Percentiles rank a stretch among this genome's conserved stretches.
Conservation (phyloP, 257 asterid genomes). For the Primulina eburnea region DNA sequence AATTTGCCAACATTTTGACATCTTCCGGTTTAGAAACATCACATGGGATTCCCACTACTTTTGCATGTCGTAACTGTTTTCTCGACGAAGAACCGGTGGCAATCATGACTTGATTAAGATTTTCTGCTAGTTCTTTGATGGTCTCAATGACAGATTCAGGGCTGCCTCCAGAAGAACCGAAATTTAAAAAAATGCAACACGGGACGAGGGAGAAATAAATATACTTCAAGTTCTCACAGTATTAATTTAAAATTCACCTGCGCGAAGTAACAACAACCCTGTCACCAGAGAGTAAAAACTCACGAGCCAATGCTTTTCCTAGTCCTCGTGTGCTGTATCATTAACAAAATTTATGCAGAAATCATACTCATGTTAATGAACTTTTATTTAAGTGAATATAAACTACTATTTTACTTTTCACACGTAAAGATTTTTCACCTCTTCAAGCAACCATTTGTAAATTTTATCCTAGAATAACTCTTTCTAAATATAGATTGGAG, state of each 20-base stretch:
- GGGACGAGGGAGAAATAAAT: not conserved
- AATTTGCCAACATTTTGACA: slow-evolving; percentile 62
- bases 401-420: not conserved
- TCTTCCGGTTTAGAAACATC: slow-evolving; percentile 93
- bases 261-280: slow-evolving; percentile 85
- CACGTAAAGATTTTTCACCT: not conserved
- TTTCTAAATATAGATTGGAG: not conserved
- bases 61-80: slow-evolving; percentile 52
- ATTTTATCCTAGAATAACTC: too few relatives aligned
- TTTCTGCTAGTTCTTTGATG: slow-evolving; percentile 70
- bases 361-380: not conserved
- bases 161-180: slow-evolving; percentile 49
- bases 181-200: slow-evolving; percentile 25
- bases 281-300: slow-evolving; percentile 92
- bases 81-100: slow-evolving; percentile 48
- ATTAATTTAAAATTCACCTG: slow-evolving; percentile 47
- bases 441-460: not conserved
- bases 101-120: slow-evolving; percentile 52
- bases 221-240: slow-evolving; percentile 21
- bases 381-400: too few relatives aligned
- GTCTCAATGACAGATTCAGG: slow-evolving; percentile 74
- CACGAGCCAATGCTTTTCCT: slow-evolving; percentile 98
- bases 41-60: slow-evolving; percentile 79
- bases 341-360: slow-evolving; percentile 26
- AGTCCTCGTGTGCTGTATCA: slow-evolving; percentile 88